These are phyloP conservation scores for Trichosanthes cucumerina DNA, from an alignment of 306 rosid genomes.

Conservation along the genomic window DNA sequence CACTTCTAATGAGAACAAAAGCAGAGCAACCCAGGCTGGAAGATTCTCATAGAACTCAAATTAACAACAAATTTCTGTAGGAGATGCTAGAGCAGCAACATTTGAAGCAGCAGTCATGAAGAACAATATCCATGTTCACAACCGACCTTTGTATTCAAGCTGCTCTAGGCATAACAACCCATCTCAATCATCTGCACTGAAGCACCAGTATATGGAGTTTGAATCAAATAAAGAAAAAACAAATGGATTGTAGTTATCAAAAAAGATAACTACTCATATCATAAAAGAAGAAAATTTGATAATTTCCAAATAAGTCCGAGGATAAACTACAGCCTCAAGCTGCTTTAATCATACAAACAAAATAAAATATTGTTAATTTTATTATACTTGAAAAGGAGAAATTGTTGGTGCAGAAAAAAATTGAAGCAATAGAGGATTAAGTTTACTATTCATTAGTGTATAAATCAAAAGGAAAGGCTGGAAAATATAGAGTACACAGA, in stretches of 20 bases:
- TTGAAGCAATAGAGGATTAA: not conserved
- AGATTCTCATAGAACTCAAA: slow-evolving; percentile 24
- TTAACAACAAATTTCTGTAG: slow-evolving; percentile 15
- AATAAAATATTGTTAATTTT: not conserved
- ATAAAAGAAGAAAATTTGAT: not conserved
- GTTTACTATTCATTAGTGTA: not conserved
- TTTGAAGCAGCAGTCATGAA: slow-evolving; percentile 15
- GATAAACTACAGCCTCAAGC: not conserved
- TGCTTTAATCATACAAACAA: not conserved
- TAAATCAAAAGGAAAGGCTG: not conserved
- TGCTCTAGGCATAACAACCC: slow-evolving; percentile 13
- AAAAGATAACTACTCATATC: not conserved
- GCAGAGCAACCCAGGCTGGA: slow-evolving; percentile 16
- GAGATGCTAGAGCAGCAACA: slow-evolving; percentile 8
- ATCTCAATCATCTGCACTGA: slow-evolving; percentile 26
- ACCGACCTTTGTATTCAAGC: not conserved
- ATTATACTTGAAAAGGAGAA: not conserved
- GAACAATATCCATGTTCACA: slow-evolving; percentile 14
- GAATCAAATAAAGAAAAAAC: not conserved
- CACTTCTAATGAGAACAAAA: slow-evolving; percentile 23
- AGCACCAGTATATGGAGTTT: not conserved
- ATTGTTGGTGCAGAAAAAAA: not conserved
- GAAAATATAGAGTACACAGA: not conserved
- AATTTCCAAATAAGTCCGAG: not conserved
- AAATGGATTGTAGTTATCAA: not conserved